Evolutionary conservation across 345 rosid species (phyloP).

Genomic region (Populus euphratica): DNA sequence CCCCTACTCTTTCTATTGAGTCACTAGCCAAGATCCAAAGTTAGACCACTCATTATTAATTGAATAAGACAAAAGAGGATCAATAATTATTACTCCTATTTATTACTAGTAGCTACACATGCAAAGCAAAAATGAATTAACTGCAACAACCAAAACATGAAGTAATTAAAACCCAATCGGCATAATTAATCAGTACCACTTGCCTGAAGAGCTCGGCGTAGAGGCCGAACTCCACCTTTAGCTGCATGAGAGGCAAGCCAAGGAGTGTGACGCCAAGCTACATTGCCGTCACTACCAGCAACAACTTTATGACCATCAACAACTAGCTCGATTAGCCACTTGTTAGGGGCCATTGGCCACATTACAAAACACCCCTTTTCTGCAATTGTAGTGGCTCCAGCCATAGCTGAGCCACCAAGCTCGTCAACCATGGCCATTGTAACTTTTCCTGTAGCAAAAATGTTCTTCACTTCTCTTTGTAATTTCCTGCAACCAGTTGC

Average conservation of each 20-base stretch:
- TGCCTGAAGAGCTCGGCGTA: slow-evolving; percentile 90
- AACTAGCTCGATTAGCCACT: slow-evolving; percentile 86
- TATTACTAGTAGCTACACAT: neutral
- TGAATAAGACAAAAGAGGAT: neutral
- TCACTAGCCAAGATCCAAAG: neutral
- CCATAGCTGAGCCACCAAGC: slow-evolving; percentile 29
- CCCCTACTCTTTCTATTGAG: neutral
- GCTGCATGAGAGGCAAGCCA: slow-evolving; percentile 91
- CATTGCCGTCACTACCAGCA: slow-evolving; percentile 81
- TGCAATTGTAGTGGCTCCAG: slow-evolving; percentile 30
- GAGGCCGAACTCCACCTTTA: slow-evolving; percentile 79
- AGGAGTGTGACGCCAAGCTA: slow-evolving; percentile 94
- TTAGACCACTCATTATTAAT: neutral
- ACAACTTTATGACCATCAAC: slow-evolving; percentile 70
- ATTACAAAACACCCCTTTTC: slow-evolving; percentile 91
- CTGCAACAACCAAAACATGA: neutral
- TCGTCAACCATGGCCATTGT: slow-evolving; percentile 79
- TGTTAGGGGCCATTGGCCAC: slow-evolving; percentile 97
- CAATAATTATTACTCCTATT: neutral
- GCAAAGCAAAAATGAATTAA: neutral
- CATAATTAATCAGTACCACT: slow-evolving; percentile 15
- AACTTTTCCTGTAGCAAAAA: slow-evolving; percentile 77
- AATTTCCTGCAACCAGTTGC: slow-evolving; percentile 90
- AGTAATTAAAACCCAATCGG: neutral
- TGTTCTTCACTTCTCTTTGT: slow-evolving; percentile 61